Percentiles rank a stretch among this genome's conserved stretches.
Evolutionary conservation across 1,284 basidiomycete genomes (phyloP).

Genomic region (Sphaerobolus stellatus): DNA sequence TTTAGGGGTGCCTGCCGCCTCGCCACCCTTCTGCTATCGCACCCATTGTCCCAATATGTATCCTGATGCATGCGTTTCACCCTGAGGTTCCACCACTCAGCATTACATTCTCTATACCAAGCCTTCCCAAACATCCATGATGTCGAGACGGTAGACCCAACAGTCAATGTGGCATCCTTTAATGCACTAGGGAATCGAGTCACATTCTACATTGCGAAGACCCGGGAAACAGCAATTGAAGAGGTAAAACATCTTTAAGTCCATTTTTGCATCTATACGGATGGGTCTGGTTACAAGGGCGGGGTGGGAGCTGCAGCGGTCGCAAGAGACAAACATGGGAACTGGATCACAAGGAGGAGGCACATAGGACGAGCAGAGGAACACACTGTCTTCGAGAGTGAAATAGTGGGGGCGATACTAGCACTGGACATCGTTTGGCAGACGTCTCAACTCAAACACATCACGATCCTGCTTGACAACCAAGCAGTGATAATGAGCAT

Average conservation of each 20-base stretch:
- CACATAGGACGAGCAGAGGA: conserved; percentile 13
- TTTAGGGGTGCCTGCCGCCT: conserved; percentile 12
- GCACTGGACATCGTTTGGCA: conserved; percentile 8
- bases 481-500: conserved; percentile 24
- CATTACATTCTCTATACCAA: conserved; percentile 17
- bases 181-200: conserved; percentile 8
- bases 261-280: conserved; percentile 15
- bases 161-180: no score
- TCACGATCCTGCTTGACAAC: conserved; percentile 21
- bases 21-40: conserved; percentile 13
- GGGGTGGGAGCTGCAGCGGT: conserved; percentile 19
- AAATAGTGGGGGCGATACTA: conserved; percentile 18
- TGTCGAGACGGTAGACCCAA: conserved; percentile 18
- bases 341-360: background rate
- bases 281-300: conserved; percentile 19
- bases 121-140: conserved; percentile 15
- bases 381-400: conserved; percentile 23
- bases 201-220: background rate
- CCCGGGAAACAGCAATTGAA: conserved; percentile 13
- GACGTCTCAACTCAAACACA: background rate
- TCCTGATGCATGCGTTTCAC: background rate
- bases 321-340: background rate
- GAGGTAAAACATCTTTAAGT: background rate
- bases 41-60: conserved; percentile 10
- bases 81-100: conserved; percentile 11